Percentiles rank a stretch among this genome's conserved stretches.
phyloP scores from a whole-genome alignment of 495 filamentous ascomycete genomes.

The Penicillium odoratum region DNA sequence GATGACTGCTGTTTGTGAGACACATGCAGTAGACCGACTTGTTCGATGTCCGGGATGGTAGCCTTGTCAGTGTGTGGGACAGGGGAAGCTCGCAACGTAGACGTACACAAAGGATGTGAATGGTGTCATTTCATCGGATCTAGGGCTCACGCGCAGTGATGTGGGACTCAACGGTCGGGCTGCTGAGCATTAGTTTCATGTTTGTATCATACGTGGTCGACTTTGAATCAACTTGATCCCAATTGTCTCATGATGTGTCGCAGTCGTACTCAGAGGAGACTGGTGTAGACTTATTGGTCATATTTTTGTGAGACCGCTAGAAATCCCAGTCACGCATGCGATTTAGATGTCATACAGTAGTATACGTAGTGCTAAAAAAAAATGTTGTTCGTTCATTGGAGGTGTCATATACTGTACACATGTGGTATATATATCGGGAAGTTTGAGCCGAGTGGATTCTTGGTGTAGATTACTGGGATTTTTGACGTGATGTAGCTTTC shows the following conservation, averaged over 20 bases:
- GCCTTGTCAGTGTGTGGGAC: background rate
- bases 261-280: no score
- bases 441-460: slow-evolving; percentile 2
- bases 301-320: slow-evolving; percentile 2
- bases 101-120: background rate
- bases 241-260: slow-evolving; percentile 3
- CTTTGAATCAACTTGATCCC: background rate
- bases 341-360: background rate
- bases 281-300: slow-evolving; percentile 4
- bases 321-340: background rate
- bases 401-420: background rate
- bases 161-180: background rate
- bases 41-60: slow-evolving; percentile 1
- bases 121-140: slow-evolving; percentile 1
- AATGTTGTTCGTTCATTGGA: slow-evolving; percentile 1
- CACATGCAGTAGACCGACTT: background rate
- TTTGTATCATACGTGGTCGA: slow-evolving; percentile 6
- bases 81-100: background rate
- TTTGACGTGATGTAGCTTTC: background rate
- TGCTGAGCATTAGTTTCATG: slow-evolving; percentile 3
- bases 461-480: background rate
- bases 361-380: background rate
- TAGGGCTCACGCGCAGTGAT: background rate
- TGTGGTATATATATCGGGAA: slow-evolving; percentile 2
- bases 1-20: background rate